Conservation (phyloP, 2,329 filamentous ascomycete species). For the Trichoderma sp. region DNA sequence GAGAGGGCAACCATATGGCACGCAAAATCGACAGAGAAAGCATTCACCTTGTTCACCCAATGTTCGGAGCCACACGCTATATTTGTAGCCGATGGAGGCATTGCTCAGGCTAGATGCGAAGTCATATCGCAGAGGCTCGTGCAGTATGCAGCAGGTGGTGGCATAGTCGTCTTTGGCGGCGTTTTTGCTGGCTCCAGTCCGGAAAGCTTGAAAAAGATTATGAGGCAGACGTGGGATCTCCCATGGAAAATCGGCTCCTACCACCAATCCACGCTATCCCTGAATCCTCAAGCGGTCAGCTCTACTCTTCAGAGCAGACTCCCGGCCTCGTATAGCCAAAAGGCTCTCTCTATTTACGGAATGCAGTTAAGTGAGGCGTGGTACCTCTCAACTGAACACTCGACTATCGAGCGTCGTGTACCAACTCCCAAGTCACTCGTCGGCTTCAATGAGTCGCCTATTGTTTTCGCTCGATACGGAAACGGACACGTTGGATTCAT, state of each 20-base stretch:
- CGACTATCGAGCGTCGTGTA: slow-evolving; percentile 10
- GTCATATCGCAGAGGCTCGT: slow-evolving; percentile 12
- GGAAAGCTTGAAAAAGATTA: background rate
- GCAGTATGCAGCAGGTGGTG: slow-evolving; percentile 11
- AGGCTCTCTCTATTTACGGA: slow-evolving; percentile 30
- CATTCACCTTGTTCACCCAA: slow-evolving; percentile 8
- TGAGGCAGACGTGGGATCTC: slow-evolving; percentile 23
- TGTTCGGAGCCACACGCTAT: background rate
- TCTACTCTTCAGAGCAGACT: slow-evolving; percentile 23
- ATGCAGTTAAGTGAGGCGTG: slow-evolving; percentile 29
- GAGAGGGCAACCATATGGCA: slow-evolving; percentile 15
- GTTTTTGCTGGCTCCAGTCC: background rate
- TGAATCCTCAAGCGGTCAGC: slow-evolving; percentile 27
- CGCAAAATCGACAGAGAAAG: background rate
- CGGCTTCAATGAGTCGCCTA: slow-evolving; percentile 25
- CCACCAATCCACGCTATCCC: slow-evolving; percentile 27
- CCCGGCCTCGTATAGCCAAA: slow-evolving; percentile 30
- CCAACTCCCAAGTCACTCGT: background rate
- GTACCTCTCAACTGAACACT: slow-evolving; percentile 26
- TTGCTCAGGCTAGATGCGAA: slow-evolving; percentile 2
- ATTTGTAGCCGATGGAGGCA: slow-evolving; percentile 12
- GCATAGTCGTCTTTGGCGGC: slow-evolving; percentile 18
- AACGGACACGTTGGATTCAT: slow-evolving; percentile 34
- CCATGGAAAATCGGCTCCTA: slow-evolving; percentile 28
- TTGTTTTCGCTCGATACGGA: slow-evolving; percentile 31